phyloP scores from a whole-genome alignment of 768 basidiomycete species.

The Trametopsis cervina region DNA sequence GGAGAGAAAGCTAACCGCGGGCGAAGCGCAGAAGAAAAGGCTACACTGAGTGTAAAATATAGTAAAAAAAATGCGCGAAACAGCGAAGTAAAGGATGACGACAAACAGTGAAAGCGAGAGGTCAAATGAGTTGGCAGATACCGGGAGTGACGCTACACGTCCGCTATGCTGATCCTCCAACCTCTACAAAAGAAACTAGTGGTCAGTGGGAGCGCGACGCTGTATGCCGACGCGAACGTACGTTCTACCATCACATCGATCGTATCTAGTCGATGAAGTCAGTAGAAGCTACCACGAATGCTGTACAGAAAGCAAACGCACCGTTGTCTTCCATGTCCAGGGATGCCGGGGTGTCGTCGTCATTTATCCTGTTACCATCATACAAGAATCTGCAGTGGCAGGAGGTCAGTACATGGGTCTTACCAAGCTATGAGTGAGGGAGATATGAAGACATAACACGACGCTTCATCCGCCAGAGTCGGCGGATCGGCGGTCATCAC shows the following conservation, averaged over 20 bases:
- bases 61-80: background rate
- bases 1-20: background rate
- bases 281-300: background rate
- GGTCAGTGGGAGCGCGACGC: conserved; percentile 3
- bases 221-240: conserved; percentile 34
- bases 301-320: conserved; percentile 25
- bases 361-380: conserved; percentile 79
- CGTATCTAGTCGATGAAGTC: conserved; percentile 46
- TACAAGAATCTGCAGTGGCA: conserved; percentile 68
- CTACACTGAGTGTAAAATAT: background rate
- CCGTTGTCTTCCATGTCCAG: conserved; percentile 90
- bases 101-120: conserved; percentile 6
- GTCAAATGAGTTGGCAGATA: background rate
- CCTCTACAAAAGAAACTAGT: conserved; percentile 18
- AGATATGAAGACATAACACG: too few relatives aligned
- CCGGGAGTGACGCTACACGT: conserved; percentile 3
- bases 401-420: background rate
- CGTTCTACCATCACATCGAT: conserved; percentile 98
- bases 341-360: conserved; percentile 79
- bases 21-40: background rate
- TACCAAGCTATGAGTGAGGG: background rate
- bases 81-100: background rate
- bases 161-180: conserved; percentile 21
- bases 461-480: too few relatives aligned
- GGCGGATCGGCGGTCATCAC: background rate